These are phyloP conservation scores for Sequoiadendron giganteum DNA, from an alignment of 75 land plant species.

Conservation along the genomic window DNA sequence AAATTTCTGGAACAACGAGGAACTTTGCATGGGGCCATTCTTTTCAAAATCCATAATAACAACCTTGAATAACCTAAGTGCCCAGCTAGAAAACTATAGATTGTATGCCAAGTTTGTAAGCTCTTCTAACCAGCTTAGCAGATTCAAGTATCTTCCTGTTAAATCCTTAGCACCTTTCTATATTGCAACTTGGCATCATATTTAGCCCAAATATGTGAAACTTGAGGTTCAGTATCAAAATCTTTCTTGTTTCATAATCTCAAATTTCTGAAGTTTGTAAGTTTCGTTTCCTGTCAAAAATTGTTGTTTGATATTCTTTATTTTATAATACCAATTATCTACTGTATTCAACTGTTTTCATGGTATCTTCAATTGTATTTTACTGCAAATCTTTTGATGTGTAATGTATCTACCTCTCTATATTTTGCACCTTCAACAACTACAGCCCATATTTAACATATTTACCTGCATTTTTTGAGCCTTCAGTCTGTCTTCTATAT, in stretches of 20 bases:
- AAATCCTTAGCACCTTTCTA: background rate
- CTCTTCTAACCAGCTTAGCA: background rate
- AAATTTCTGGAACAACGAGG: background rate
- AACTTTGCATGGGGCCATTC: background rate
- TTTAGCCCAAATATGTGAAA: background rate
- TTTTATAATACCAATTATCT: background rate
- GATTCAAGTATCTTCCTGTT: background rate
- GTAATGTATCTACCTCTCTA: background rate
- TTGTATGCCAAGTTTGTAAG: background rate
- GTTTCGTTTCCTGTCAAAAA: background rate
- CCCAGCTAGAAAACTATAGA: background rate
- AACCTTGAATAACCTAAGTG: background rate
- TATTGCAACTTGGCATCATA: background rate
- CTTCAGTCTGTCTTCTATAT: background rate
- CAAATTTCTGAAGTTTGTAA: background rate
- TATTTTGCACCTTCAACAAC: background rate
- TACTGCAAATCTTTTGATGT: background rate
- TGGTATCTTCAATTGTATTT: background rate
- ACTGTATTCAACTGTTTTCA: background rate
- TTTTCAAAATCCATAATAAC: background rate
- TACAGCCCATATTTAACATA: background rate
- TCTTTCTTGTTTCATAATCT: background rate
- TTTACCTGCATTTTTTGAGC: background rate
- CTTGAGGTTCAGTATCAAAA: background rate
- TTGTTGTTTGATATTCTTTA: background rate